Evolutionary conservation across 164 flowering plant species (phyloP).

Genomic region (Liquidambar formosana): DNA sequence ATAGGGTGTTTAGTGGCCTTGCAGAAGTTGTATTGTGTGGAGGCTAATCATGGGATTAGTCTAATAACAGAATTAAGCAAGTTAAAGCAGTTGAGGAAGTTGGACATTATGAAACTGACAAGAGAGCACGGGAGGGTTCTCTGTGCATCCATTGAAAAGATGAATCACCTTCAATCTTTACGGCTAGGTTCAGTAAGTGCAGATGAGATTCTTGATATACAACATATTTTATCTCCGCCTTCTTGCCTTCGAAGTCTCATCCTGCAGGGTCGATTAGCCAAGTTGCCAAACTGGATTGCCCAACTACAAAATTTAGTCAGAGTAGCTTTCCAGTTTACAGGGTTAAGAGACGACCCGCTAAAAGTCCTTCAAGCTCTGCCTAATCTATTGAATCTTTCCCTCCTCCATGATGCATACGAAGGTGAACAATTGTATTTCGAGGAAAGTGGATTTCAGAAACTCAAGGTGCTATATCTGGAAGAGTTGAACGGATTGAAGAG

Average conservation of each 20-base stretch:
- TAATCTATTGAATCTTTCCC: conserved; percentile 3
- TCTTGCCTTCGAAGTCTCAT: not conserved
- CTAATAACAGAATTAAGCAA: not conserved
- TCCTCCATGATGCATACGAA: not conserved
- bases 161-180: conserved; percentile 14
- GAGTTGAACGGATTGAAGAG: not conserved
- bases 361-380: conserved; percentile 12
- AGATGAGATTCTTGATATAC: conserved; percentile 6
- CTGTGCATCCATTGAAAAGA: conserved; percentile 13
- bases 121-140: conserved; percentile 1
- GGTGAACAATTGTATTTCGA: conserved; percentile 1
- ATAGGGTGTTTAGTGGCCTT: not conserved
- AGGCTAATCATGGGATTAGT: not conserved
- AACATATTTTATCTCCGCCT: conserved; percentile 1
- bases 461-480: conserved; percentile 5
- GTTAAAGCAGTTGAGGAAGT: conserved; percentile 10
- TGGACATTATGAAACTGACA: conserved; percentile 10
- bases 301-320: not conserved
- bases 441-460: conserved; percentile 7
- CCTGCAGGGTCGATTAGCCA: conserved; percentile 6
- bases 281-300: conserved; percentile 18
- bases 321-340: not conserved
- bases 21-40: conserved; percentile 14
- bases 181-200: not conserved
- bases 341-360: conserved; percentile 3